Base-by-base conservation (phyloP, 2,329 filamentous ascomycete genomes). In the Alternaria brassicae region DNA sequence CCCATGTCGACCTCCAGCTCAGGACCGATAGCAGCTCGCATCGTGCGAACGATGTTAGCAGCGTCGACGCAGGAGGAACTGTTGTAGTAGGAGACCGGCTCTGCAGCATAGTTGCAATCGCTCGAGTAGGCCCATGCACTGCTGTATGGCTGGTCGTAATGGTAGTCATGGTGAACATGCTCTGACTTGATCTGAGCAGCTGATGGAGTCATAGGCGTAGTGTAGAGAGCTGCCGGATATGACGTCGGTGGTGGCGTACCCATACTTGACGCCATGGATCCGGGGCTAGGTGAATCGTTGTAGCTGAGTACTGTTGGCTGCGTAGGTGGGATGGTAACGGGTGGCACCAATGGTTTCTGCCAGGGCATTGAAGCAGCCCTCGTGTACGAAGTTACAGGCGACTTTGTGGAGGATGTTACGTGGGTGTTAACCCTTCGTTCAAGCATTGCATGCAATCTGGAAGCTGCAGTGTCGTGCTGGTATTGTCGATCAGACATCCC, bases 1-100 rank as follows among this genome's bases (percentile, higher is more conserved):
- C 80, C 80, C 4, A 83, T 67, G 8, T 80, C 79, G 15, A 67
- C 65, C 39, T 79, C 78, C 6, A 82, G 60, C 13, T 77, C 73
- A 6, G 74, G 65, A 0, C 74, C 77, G 21, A 77, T 71, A 12
- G 78, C 74, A 3, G 75, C 72, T 30, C 78, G 74, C 76, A 83
- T 80, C 6, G 70, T 77, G 13, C 79, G 77, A 28, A 83, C 81
- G 40, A 82, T 79, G 47, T 81, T 79, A 10, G 81, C 76, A 17
- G 81, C 81, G 58, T 78, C 74, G 17, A 80, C 68, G 52, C 76
- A 80, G 0, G 78, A 78, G 1, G 75, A 65, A 1, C 67, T 67
- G 53, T 64, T 72, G 56, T 72, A 74, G 58, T 73, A 71, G 13
- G 59, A 50, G 19, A 51, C 40, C 12, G 66, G 56, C 13, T 69